Conservation (phyloP, 2,329 filamentous ascomycete species). For the Stylonectria norvegica region DNA sequence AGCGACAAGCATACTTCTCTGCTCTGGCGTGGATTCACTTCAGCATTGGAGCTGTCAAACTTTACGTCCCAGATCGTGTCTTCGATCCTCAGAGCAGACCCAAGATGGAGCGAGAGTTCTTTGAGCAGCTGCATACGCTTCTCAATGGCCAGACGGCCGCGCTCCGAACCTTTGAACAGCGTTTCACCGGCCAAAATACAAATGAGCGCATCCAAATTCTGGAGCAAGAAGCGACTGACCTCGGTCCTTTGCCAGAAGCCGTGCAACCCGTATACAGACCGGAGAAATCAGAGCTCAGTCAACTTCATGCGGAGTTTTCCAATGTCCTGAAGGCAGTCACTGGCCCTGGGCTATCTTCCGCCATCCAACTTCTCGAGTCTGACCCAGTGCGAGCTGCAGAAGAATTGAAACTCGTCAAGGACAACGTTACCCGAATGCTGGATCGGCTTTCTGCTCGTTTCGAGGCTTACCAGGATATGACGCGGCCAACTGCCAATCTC, state of each 20-base stretch:
- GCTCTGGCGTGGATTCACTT: slow-evolving; percentile 71
- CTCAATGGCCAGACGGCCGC: slow-evolving; percentile 57
- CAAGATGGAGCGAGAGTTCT: slow-evolving; percentile 61
- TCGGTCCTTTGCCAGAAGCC: slow-evolving; percentile 65
- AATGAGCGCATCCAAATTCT: slow-evolving; percentile 65
- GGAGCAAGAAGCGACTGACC: slow-evolving; percentile 55
- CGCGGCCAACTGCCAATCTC: slow-evolving; percentile 72
- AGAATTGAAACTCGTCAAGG: slow-evolving; percentile 49
- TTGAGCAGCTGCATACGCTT: slow-evolving; percentile 51
- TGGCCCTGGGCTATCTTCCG: slow-evolving; percentile 41
- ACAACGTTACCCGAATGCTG: slow-evolving; percentile 65
- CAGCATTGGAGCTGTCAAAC: slow-evolving; percentile 66
- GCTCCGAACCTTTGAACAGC: slow-evolving; percentile 61
- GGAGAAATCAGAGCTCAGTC: slow-evolving; percentile 59
- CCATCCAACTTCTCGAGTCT: slow-evolving; percentile 26
- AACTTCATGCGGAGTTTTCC: slow-evolving; percentile 79
- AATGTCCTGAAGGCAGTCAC: slow-evolving; percentile 68
- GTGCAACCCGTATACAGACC: slow-evolving; percentile 70
- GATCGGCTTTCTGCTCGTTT: slow-evolving; percentile 67
- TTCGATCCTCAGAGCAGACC: slow-evolving; percentile 75
- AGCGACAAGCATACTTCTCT: slow-evolving; percentile 30
- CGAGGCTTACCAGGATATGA: slow-evolving; percentile 80
- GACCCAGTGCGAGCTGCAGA: slow-evolving; percentile 20
- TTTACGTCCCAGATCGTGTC: slow-evolving; percentile 82
- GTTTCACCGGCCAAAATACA: slow-evolving; percentile 64